Percentiles rank a stretch among this genome's conserved stretches.
phyloP scores from a whole-genome alignment of 1,139 yeast genomes.

The Debaryomycetaceae sp. region DNA sequence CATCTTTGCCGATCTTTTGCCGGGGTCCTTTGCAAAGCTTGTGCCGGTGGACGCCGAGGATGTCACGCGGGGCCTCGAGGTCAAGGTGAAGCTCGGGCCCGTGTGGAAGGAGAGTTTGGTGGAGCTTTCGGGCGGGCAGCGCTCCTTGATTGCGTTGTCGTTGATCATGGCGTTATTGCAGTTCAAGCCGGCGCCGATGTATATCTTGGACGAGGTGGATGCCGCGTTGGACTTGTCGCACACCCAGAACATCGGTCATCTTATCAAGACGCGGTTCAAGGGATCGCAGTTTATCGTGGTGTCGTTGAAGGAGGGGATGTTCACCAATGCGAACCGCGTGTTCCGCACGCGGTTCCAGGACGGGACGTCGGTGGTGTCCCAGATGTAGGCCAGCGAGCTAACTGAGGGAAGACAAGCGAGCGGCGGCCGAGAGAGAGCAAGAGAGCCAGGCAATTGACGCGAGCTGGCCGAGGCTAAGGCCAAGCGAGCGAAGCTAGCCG shows the following conservation, averaged over 20 bases:
- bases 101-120: conserved; percentile 96
- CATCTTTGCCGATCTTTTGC: conserved; percentile 82
- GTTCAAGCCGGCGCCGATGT: conserved; percentile 98
- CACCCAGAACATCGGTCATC: conserved; percentile 95
- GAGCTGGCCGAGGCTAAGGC: too few species aligned
- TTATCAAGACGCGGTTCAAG: conserved; percentile 89
- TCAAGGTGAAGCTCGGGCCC: conserved; percentile 82
- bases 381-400: too few species aligned
- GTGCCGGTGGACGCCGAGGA: conserved; percentile 78
- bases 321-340: conserved; percentile 91
- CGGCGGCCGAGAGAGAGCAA: too few species aligned
- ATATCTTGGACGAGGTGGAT: conserved; percentile 93
- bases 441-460: too few species aligned
- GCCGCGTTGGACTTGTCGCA: conserved; percentile 97
- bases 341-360: conserved; percentile 93
- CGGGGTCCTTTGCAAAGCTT: conserved; percentile 86
- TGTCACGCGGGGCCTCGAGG: conserved; percentile 87
- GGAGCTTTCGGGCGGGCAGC: conserved; percentile 95
- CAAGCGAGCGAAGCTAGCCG: too few species aligned
- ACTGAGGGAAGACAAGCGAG: too few species aligned
- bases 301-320: conserved; percentile 96
- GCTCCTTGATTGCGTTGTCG: conserved; percentile 89
- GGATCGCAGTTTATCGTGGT: conserved; percentile 97
- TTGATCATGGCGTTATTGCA: conserved; percentile 86
- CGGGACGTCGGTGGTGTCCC: conserved; percentile 89